phyloP scores from a whole-genome alignment of 352 stramenopile species.

The Pythium pectinolyticum region DNA sequence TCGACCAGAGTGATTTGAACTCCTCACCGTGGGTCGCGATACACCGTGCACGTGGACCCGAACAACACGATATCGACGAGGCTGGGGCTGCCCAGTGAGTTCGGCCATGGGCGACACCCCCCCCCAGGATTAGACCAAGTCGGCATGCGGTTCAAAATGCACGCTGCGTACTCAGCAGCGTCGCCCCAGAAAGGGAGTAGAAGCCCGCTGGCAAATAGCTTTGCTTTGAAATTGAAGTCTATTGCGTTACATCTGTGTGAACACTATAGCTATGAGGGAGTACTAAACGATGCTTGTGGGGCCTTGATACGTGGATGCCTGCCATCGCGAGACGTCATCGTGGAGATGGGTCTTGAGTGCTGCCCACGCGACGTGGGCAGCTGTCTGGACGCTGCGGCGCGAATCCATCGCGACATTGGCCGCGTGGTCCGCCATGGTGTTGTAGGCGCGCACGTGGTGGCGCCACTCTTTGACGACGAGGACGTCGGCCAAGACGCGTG shows the following conservation, averaged over 20 bases:
- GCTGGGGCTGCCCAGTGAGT: background rate
- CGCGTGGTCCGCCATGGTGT: constrained; percentile 3
- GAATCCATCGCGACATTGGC: constrained; percentile 7
- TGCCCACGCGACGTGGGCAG: no score
- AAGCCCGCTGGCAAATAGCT: constrained; percentile 31
- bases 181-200: constrained; percentile 30
- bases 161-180: constrained; percentile 26
- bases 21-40: background rate
- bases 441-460: background rate
- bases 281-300: no score
- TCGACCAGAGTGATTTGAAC: background rate
- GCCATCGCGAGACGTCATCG: no score
- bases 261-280: no score
- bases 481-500: background rate
- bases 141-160: constrained; percentile 31
- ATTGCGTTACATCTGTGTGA: no score
- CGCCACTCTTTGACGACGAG: background rate
- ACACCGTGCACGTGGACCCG: constrained; percentile 24
- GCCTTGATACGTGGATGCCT: no score
- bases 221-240: no score
- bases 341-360: no score
- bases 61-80: constrained; percentile 17
- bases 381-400: background rate
- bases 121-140: constrained; percentile 18
- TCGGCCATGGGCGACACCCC: constrained; percentile 18